A percentile compares a stretch with the other conserved stretches of the same genome.
phyloP scores from a whole-genome alignment of 2,329 filamentous ascomycete species.

The Fusarium humuli region DNA sequence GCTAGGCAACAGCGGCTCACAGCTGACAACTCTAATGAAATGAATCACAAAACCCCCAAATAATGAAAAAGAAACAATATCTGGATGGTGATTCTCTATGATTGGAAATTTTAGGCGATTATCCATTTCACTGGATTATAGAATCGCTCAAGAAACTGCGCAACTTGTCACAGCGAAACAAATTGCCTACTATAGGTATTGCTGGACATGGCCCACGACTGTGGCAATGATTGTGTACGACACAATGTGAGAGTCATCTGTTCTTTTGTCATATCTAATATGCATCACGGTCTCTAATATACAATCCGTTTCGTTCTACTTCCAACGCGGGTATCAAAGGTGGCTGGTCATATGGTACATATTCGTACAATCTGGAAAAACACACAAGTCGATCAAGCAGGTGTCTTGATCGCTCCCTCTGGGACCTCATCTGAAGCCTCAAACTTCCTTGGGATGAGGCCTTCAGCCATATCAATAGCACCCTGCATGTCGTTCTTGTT shows the following conservation, averaged over 20 bases:
- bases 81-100: not conserved
- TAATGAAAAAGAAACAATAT: not conserved
- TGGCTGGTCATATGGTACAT: conserved; percentile 28
- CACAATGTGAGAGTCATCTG: not conserved
- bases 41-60: not conserved
- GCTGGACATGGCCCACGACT: not conserved
- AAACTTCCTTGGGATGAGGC: conserved; percentile 68
- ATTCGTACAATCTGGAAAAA: conserved; percentile 18
- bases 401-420: conserved; percentile 57
- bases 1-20: conserved; percentile 5
- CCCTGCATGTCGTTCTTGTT: conserved; percentile 93
- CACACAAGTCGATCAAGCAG: conserved; percentile 46
- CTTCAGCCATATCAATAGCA: conserved; percentile 83
- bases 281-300: conserved; percentile 6
- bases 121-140: not conserved
- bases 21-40: not conserved
- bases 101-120: not conserved
- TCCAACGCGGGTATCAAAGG: conserved; percentile 36
- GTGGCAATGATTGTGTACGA: not conserved
- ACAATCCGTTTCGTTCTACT: conserved; percentile 6
- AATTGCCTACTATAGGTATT: not conserved
- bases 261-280: not conserved
- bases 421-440: conserved; percentile 58
- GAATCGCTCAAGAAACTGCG: not conserved
- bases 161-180: not conserved